Conservation (phyloP, 2,329 filamentous ascomycete species). For the Hypoxylon sp. region DNA sequence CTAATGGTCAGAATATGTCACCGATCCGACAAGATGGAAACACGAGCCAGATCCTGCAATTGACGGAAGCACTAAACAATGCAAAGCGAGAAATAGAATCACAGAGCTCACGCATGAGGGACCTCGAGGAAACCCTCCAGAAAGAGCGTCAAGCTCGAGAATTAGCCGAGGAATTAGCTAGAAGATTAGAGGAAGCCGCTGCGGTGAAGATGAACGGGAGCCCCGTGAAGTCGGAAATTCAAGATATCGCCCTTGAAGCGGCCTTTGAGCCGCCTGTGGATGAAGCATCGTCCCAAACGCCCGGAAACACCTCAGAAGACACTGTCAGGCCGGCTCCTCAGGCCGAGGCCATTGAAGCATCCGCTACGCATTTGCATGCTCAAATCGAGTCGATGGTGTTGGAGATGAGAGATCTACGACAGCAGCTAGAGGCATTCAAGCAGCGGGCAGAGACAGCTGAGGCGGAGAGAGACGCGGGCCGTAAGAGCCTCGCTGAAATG, state of each 20-base stretch:
- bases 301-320: conserved; percentile 41
- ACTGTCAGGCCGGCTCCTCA: conserved; percentile 47
- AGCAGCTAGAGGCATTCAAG: conserved; percentile 84
- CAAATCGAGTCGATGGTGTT: conserved; percentile 82
- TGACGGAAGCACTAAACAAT: conserved; percentile 86
- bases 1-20: conserved; percentile 66
- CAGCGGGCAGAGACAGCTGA: conserved; percentile 85
- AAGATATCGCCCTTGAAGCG: conserved; percentile 61
- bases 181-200: conserved; percentile 73
- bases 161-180: conserved; percentile 85
- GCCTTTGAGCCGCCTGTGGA: conserved; percentile 63
- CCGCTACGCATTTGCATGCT: conserved; percentile 69
- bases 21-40: conserved; percentile 71
- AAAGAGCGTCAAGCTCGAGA: conserved; percentile 87
- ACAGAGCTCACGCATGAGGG: conserved; percentile 84
- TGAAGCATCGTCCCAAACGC: conserved; percentile 41
- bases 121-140: conserved; percentile 82
- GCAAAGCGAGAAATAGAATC: conserved; percentile 89
- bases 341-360: conserved; percentile 57
- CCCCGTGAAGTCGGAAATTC: conserved; percentile 54
- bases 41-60: conserved; percentile 81
- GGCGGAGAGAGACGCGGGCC: conserved; percentile 78
- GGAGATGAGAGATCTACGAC: conserved; percentile 85
- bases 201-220: conserved; percentile 59
- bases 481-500: conserved; percentile 88